Evolutionary conservation across 768 basidiomycete species (phyloP).

Genomic region (Hericium coralloides): DNA sequence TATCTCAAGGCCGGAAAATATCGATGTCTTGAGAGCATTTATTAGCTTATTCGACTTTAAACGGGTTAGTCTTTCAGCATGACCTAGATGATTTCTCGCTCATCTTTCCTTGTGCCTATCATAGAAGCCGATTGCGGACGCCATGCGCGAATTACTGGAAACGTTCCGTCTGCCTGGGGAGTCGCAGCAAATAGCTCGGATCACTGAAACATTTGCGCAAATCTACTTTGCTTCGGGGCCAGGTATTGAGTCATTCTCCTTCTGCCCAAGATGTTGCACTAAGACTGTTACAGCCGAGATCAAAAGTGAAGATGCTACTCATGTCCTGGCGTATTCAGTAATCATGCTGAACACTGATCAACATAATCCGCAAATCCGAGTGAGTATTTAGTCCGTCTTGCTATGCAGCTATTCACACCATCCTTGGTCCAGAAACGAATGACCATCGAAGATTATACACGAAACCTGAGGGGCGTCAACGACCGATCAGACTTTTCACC

Average conservation of each 20-base stretch:
- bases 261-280: not conserved
- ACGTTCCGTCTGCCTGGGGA: constrained; percentile 93
- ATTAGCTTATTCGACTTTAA: constrained; percentile 86
- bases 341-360: constrained; percentile 98
- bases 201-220: constrained; percentile 92
- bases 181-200: constrained; percentile 84
- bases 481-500: constrained; percentile 73
- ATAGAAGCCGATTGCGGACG: constrained; percentile 92
- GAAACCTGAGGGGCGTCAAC: constrained; percentile 90
- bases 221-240: constrained; percentile 82
- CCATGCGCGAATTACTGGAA: constrained; percentile 91
- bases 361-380: constrained; percentile 89
- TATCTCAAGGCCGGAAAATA: constrained; percentile 81
- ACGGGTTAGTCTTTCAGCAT: constrained; percentile 43
- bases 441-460: constrained; percentile 90
- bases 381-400: constrained; percentile 27
- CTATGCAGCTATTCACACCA: not conserved
- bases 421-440: constrained; percentile 69
- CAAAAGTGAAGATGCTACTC: constrained; percentile 85
- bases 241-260: constrained; percentile 30
- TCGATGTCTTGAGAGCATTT: constrained; percentile 80
- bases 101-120: not conserved
- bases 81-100: not conserved
- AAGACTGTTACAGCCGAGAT: constrained; percentile 56
- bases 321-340: constrained; percentile 89